Base-by-base conservation (phyloP, 2,329 filamentous ascomycete species). In the Botrytis paeoniae region DNA sequence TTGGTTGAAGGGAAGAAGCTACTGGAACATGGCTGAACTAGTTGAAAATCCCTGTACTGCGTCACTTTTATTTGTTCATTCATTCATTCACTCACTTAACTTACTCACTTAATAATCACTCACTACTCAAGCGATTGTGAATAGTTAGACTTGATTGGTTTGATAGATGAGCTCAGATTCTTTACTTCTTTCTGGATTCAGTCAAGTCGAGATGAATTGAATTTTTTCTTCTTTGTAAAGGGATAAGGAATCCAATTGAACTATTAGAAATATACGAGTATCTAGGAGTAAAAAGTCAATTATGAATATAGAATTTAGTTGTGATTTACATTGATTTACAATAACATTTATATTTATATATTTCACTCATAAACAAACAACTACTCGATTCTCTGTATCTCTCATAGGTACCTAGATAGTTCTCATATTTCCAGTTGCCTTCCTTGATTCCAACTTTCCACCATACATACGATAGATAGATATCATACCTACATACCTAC, bases 1-100 rank as follows among this genome's bases (percentile, higher is more conserved):
- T 45, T 37, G 41, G 41, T 62, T 39, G 61, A 29, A 69, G 22
- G 66, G 63, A 51, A 71, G 69, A 70, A 70, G 69, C 48, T 61
- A 60, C 41, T 63, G 69, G 69, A 65, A 70, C 29, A 45, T 63
- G 64, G 64, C 64, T 68, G 64, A 35, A 54, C 64, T 68, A 65
- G 41, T 39, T 37, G 4, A 20, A 71, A 71, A 71, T 71, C 60
- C 60, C 61, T 71, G 69, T 48, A 39, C 43, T 63, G 69, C 41
- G 57, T 70, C 69, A 70, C 69, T 54, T 29, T 51, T 48, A 4
- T 10, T 51, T 4, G 0, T 48, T 48, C 10, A 48, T 25, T 48
- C 9, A 25, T 4, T 48, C 20, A 25, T 48, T 48, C 45, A 48
- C 4, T 45, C 43, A 22, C 22, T 22, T 20, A 51, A 4, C 45